Percentiles rank a stretch among this genome's conserved stretches.
Evolutionary conservation across 2,329 filamentous ascomycete genomes (phyloP).

Genomic region (Leptographium procerum): DNA sequence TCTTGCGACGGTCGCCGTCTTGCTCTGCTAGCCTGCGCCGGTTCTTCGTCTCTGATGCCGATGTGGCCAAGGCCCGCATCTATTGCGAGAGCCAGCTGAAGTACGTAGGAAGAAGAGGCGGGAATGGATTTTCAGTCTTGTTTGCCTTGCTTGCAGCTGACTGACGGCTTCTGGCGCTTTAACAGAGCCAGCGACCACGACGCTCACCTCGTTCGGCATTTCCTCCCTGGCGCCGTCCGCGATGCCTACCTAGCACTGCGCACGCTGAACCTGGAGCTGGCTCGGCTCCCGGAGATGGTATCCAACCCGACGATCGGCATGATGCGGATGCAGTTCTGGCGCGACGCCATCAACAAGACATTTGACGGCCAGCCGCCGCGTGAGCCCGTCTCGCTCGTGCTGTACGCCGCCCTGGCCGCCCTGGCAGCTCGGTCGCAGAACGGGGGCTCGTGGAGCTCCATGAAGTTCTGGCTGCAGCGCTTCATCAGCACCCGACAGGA

Average conservation of each 20-base stretch:
- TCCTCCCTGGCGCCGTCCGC: slow-evolving; percentile 62
- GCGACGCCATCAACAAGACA: slow-evolving; percentile 68
- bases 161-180: background rate
- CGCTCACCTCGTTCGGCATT: slow-evolving; percentile 74
- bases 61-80: slow-evolving; percentile 39
- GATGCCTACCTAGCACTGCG: slow-evolving; percentile 85
- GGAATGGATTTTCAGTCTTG: no score
- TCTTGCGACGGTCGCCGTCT: slow-evolving; percentile 22
- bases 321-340: slow-evolving; percentile 92
- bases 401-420: slow-evolving; percentile 59
- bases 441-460: slow-evolving; percentile 27
- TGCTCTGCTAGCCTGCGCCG: slow-evolving; percentile 17
- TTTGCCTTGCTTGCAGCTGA: background rate
- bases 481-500: slow-evolving; percentile 74
- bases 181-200: slow-evolving; percentile 61
- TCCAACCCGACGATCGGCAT: slow-evolving; percentile 77
- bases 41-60: slow-evolving; percentile 36
- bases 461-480: slow-evolving; percentile 64
- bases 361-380: slow-evolving; percentile 66
- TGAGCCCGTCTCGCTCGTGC: slow-evolving; percentile 79
- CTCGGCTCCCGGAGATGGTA: slow-evolving; percentile 79
- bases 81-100: slow-evolving; percentile 44
- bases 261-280: slow-evolving; percentile 85
- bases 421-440: slow-evolving; percentile 34
- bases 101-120: no score